These are phyloP conservation scores for Fusarium sp. DNA, from an alignment of 2,329 filamentous ascomycete genomes.

Conservation along the genomic window DNA sequence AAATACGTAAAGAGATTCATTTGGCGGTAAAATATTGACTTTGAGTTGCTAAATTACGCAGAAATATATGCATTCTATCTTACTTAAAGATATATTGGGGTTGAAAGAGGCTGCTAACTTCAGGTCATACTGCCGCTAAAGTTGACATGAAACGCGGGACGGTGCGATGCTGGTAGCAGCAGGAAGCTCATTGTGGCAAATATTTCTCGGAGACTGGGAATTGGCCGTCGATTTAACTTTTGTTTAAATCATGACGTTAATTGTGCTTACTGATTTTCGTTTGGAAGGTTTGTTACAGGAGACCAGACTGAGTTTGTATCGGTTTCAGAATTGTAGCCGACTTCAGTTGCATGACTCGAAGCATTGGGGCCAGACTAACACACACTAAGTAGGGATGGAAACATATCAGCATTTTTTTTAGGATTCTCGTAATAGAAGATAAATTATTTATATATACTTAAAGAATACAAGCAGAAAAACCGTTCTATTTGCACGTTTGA, in stretches of 20 bases:
- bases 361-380: neutral
- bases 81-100: constrained; percentile 13
- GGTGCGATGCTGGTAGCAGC: constrained; percentile 5
- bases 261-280: neutral
- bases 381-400: neutral
- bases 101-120: constrained; percentile 12
- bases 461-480: neutral
- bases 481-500: neutral
- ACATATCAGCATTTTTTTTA: neutral
- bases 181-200: neutral
- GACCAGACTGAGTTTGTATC: constrained; percentile 30
- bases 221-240: neutral
- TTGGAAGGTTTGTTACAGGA: neutral
- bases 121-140: constrained; percentile 1
- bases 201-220: constrained; percentile 5
- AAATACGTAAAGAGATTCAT: neutral
- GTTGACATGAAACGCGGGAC: constrained; percentile 11
- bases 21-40: neutral
- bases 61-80: neutral
- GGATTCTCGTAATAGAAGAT: neutral
- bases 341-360: constrained; percentile 14
- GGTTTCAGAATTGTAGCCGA: constrained; percentile 26
- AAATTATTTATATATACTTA: neutral
- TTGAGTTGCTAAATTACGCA: neutral
- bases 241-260: neutral